Base-by-base conservation (phyloP, 192 early-diverging fungal genomes). In the Gonapodya prolifera region DNA sequence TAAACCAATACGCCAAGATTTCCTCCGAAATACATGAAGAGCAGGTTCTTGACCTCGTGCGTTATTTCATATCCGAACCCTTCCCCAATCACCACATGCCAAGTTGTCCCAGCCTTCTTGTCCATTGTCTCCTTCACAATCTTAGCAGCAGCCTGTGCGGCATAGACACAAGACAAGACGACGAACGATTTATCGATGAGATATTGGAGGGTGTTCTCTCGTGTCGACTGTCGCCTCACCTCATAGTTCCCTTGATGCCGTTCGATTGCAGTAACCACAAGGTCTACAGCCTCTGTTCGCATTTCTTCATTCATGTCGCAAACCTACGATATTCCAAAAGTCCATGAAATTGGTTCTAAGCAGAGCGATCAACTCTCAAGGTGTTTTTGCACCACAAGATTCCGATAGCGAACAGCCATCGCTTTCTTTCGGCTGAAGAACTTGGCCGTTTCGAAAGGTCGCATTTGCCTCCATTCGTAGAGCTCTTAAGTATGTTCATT, bases 21-120 rank as follows among this genome's bases (percentile, higher is more conserved):
- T 61, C 45, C 45, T 61, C 86, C 88, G 83, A 89, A 89, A 70
- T 87, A 89, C 86, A 89, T 88, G 79, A 86, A 88, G 77, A 89
- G 82, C 61, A 87, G 75, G 70, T 85, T 88, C 35, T 79, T 69
- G 79, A 86, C 81, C 76, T 89, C 88, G 76, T 89, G 85, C 28
- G 88, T 89, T 33, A 89, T 80, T 77, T 89, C 88, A 79, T 87
- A 89, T 18, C 87, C 88, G 77, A 87, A 89, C 2, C 88, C 88
- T 82, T 89, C 88, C 16, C 88, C 88, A n/a, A 89, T 84, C 16
- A 89, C 85, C 1, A 84, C 83, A 36, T 89, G 88, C 88, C 88
- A 89, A 2, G 87, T 86, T 75, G 80, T 87, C 2, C 88, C 88
- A 78, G 83, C 85, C 34, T 86, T 81, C 78, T 88, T 88, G 79